These are phyloP conservation scores for Kickxella alabastrina DNA, from an alignment of 192 early-diverging fungal species.

Conservation along the genomic window DNA sequence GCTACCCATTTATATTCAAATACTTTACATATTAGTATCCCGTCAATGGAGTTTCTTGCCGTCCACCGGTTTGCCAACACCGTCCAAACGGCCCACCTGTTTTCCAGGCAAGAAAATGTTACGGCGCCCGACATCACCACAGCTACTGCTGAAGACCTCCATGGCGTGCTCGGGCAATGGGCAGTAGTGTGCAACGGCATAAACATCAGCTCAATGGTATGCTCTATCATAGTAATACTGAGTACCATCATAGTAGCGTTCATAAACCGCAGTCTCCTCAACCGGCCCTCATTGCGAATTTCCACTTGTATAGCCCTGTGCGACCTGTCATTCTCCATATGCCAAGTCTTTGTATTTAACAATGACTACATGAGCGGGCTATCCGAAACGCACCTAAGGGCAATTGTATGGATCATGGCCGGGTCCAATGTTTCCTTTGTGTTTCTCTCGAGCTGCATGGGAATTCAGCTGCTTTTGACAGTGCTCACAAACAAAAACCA, in stretches of 20 bases:
- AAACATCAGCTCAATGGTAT: conserved; percentile 9
- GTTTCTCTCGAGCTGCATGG: conserved; percentile 6
- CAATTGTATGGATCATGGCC: conserved; percentile 5
- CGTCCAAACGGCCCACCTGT: too few relatives aligned
- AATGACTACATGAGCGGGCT: conserved; percentile 6
- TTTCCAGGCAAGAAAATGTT: too few relatives aligned
- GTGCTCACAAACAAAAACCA: conserved; percentile 1
- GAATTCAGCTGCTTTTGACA: conserved; percentile 7
- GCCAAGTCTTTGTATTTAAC: conserved; percentile 10
- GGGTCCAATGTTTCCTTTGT: conserved; percentile 1
- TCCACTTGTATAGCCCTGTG: conserved; percentile 10
- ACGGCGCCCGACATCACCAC: too few relatives aligned
- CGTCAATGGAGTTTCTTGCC: too few relatives aligned
- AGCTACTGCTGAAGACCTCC: too few relatives aligned
- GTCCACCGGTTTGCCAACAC: too few relatives aligned
- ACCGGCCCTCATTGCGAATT: conserved; percentile 4
- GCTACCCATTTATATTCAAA: too few relatives aligned
- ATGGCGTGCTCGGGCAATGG: conserved; percentile 5
- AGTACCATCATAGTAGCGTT: neutral
- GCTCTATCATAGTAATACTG: conserved; percentile 2
- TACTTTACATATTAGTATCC: too few relatives aligned
- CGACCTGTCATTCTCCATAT: conserved; percentile 7
- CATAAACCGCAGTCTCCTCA: conserved; percentile 2
- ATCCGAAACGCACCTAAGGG: neutral
- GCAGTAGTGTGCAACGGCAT: conserved; percentile 6